phyloP scores from a whole-genome alignment of 768 basidiomycete genomes.

The Sporobolomyces phaffii region DNA sequence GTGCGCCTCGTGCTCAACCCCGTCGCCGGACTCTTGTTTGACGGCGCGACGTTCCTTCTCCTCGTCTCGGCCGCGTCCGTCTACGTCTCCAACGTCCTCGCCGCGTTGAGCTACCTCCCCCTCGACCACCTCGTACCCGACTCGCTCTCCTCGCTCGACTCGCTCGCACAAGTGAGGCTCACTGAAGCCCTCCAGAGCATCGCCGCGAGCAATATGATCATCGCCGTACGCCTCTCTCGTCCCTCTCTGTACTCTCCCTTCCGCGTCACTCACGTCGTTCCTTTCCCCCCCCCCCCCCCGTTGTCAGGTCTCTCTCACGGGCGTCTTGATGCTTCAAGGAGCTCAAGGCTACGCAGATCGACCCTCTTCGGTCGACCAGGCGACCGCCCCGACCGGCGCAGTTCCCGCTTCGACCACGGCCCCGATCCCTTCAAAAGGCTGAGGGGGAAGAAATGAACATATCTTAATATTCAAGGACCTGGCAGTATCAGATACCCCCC shows the following conservation, averaged over 20 bases:
- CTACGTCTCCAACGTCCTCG: conserved; percentile 33
- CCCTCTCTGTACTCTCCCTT: neutral
- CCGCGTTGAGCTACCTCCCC: conserved; percentile 34
- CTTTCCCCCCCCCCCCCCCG: too few species aligned
- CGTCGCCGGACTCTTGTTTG: conserved; percentile 21
- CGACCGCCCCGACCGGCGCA: neutral
- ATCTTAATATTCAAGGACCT: too few species aligned
- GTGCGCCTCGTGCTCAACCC: conserved; percentile 22
- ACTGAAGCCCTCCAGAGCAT: conserved; percentile 31
- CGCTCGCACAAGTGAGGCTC: conserved; percentile 1
- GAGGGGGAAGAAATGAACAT: neutral
- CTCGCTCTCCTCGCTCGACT: neutral
- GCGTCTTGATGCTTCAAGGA: conserved; percentile 34
- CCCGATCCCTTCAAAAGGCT: neutral
- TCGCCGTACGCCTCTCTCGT: conserved; percentile 21
- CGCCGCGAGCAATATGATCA: conserved; percentile 33
- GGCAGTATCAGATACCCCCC: neutral
- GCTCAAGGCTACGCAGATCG: conserved; percentile 35
- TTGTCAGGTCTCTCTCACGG: conserved; percentile 37
- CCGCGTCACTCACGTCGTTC: too few species aligned
- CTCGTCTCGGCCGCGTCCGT: conserved; percentile 28
- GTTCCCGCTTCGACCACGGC: neutral
- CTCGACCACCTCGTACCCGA: neutral
- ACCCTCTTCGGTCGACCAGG: neutral
- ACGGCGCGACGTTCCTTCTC: conserved; percentile 31